phyloP scores from a whole-genome alignment of 768 basidiomycete genomes.

The Cantharellus anzutake region DNA sequence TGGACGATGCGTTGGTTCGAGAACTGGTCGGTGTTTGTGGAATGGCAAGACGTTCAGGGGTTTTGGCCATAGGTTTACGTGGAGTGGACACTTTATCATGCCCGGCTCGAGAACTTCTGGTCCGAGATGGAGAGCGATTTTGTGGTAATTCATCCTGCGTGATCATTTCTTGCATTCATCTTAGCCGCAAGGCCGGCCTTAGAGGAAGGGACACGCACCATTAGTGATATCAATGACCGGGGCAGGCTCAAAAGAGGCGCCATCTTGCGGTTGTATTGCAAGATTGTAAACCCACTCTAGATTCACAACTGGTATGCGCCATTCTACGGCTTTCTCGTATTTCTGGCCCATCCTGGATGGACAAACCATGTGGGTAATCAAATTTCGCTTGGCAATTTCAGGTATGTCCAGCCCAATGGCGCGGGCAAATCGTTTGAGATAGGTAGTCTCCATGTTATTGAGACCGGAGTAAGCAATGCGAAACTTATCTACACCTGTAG shows the following conservation, averaged over 20 bases:
- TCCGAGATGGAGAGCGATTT: too few species aligned
- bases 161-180: too few species aligned
- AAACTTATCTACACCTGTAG: conserved; percentile 35
- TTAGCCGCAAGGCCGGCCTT: too few species aligned
- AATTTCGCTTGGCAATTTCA: conserved; percentile 36
- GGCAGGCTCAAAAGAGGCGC: neutral
- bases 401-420: conserved; percentile 42
- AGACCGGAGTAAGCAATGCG: conserved; percentile 58
- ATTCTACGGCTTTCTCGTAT: conserved; percentile 58
- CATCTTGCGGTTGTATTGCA: neutral
- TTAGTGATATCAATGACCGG: neutral
- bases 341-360: conserved; percentile 52
- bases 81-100: neutral
- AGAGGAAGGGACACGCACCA: too few species aligned
- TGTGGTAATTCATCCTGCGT: too few species aligned
- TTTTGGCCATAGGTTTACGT: neutral
- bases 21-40: neutral
- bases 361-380: conserved; percentile 65
- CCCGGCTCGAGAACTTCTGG: too few species aligned
- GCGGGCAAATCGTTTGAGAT: conserved; percentile 42
- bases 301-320: conserved; percentile 56
- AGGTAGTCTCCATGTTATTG: conserved; percentile 42
- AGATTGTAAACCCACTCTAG: conserved; percentile 42
- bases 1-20: neutral
- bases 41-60: neutral